Evolutionary conservation across 352 stramenopile genomes (phyloP), one percentile per base, ranked within the genome.

Genomic region (Globisporangium rhizosaccharum): DNA sequence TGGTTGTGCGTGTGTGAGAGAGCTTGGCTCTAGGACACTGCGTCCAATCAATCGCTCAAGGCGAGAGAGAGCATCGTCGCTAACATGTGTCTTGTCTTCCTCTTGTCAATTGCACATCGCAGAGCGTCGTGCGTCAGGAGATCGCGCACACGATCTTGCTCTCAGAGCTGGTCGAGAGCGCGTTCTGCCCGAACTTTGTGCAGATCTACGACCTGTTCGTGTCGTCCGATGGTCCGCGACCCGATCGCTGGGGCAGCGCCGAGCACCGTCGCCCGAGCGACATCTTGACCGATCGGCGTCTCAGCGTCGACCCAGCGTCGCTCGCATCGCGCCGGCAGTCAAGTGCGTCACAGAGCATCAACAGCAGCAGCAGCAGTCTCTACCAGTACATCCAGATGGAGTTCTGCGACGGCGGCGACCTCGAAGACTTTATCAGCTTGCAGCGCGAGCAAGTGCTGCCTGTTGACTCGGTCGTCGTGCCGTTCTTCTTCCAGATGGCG

Each of bases 301-400:
- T 70, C 33, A 71, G 41, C 25, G 37, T 60, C 3, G 55, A 53
- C 11, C 55, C 59, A 18, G 52, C 44, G 5, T 65, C 59, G 10
- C 59, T 65, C 41, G 36, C 52, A 26, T 36, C 59, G 8, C 17
- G 56, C 56, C 8, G 48, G 8, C 39, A 26, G 11, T 61, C 53
- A 28, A 44, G 42, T 14, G 28, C 17, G 12, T 51, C 53, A 3
- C n/a, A 23, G n/a, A 28, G 44, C 30, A 26, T 28, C n/a, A 46
- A 42, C 3, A 56, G 76, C 20, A 18, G 47, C 47, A 54, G 20
- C 23, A 46, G 70, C 28, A 51, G 56, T 3, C 53, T 91, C 33
- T 98, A 85, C 64, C 97, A 99, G 75, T 99, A 98, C 67, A 99
- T 99, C 59, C 82, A 90, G 25, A 99, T 99, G 97, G 97, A 99